Base-by-base conservation (phyloP, 768 basidiomycete genomes). In the Kondoa malvinella region DNA sequence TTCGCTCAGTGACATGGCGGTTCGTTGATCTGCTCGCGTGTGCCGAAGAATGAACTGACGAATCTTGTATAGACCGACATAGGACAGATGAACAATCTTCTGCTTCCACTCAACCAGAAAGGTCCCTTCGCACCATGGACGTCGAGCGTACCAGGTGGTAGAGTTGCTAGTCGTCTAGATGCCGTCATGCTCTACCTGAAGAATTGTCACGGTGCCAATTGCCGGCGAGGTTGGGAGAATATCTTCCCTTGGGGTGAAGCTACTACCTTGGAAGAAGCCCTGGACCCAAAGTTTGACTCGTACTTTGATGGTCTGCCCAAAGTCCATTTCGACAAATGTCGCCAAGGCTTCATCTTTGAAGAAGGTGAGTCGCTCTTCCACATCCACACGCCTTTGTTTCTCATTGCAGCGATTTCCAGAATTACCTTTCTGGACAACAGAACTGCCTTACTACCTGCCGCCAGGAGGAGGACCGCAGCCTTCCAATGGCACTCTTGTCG, bases 171-270 rank as follows among this genome's bases (percentile, higher is more conserved):
- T 21, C 69, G 72, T 1, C 60, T 71, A 17, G 72, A 73, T 17
- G 72, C 71, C 0, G 60, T 73, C 12, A 50, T 73, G 4, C 66
- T 73, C 1, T 69, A 70, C 0, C 69, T 73, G 56, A 71, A 71
- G 60, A 67, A 33, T 1, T 73, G 72, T 61, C 12, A 27, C 8
- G 72, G 72, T 26, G 56, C 58, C 2, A 66, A 33, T 1, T 73
- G 72, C 65, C 56, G 62, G 25, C 2, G 64, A 0, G 67, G 69
- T 0, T 73, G 67, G 66, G 16, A 26, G 21, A 33, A 34, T 17
- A 17, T 73, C 29, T 68, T 71, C 63, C 69, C 69, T 1, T 31
- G 34, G 0, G 68, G 64, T 26, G 62, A 58, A 8, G 68, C 65
- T 1, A n/a, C 21, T 4, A 67, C 57, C 56, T 56, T 73, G 31